Evolutionary conservation across 2,329 filamentous ascomycete species (phyloP), one percentile per base, ranked within the genome.

Genomic region (Phialocephala subalpina): DNA sequence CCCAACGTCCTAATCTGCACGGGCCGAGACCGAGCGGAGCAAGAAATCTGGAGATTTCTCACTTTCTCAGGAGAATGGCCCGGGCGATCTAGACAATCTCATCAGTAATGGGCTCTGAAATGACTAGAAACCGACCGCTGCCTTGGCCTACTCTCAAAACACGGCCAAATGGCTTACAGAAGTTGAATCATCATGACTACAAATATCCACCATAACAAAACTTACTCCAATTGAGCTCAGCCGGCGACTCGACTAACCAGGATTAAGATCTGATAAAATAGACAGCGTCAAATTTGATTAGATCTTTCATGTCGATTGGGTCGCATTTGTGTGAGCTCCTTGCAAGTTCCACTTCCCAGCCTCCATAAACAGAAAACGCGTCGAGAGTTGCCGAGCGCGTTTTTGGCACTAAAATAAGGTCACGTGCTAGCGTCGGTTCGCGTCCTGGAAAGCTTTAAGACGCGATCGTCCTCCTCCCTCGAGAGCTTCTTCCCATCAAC

Each of bases 191-290:
- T 66, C 56, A 53, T 69, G 55, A 64, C 63, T 62, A 59, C 57
- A 63, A 57, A 60, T 56, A 60, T 66, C 61, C 64, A 69, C 64
- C 58, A 64, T 57, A 66, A 69, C 56, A 66, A 40, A 47, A 60
- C 58, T 57, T 60, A 60, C 20, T 49, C 57, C 29, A 40, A 60
- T 56, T 60, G 42, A 29, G 18, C 22, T 55, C 57, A 42, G 36
- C 45, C 57, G 40, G 38, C 16, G 57, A 45, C 49, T 49, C 38
- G 4, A 57, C 22, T 45, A 2, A 60, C 69, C 16, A 66, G 68
- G 65, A 69, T 68, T 65, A 68, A 70, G 68, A 73, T 73, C 70
- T 69, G 71, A 73, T 73, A 72, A 73, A 22, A 58, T 58, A 68
- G 56, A 55, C 14, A 8, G 20, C 20, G 29, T 38, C 9, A 49